A percentile compares a stretch with the other conserved stretches of the same genome.
Evolutionary conservation across 2,329 filamentous ascomycete species (phyloP).

Genomic region (Pyricularia pennisetigena): DNA sequence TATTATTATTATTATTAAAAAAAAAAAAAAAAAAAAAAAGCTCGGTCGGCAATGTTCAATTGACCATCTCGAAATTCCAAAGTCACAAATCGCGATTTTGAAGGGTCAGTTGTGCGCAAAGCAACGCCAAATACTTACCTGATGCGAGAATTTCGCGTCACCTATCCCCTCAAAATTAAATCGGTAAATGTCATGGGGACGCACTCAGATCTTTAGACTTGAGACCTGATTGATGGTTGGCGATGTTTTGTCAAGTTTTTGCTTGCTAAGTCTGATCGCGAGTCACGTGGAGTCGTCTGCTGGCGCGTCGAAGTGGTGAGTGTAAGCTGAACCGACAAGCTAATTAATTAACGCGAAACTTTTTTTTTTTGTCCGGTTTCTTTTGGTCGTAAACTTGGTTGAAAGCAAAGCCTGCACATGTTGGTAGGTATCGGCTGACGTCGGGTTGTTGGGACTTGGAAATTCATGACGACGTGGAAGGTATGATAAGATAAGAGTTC

Average conservation of each 20-base stretch:
- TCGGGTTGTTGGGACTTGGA: neutral
- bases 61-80: neutral
- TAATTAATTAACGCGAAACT: neutral
- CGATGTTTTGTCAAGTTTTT: neutral
- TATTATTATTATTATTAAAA: no score
- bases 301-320: neutral
- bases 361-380: neutral
- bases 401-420: neutral
- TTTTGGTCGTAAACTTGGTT: neutral
- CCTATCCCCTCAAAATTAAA: neutral
- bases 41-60: neutral
- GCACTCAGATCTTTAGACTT: neutral
- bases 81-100: neutral
- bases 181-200: neutral
- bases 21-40: neutral
- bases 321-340: neutral
- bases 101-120: neutral
- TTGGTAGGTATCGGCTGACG: neutral
- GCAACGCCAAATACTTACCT: neutral
- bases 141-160: neutral
- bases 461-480: neutral
- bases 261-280: neutral
- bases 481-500: neutral
- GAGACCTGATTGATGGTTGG: neutral
- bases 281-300: neutral